phyloP scores from a whole-genome alignment of 1,284 basidiomycete species.

The Ceratobasidium sp. region DNA sequence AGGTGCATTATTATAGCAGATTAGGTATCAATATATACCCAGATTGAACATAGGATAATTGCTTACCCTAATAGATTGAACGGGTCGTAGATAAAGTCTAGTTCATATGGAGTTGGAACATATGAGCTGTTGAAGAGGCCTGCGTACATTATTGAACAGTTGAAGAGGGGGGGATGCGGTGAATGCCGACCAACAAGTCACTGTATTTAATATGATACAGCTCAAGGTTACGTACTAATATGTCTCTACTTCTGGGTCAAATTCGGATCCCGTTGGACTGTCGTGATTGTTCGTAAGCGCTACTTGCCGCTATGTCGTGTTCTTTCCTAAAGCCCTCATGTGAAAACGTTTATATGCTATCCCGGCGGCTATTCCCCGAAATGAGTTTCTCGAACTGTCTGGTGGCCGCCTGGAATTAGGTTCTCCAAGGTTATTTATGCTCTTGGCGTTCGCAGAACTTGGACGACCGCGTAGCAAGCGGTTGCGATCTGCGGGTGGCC shows the following conservation, averaged over 20 bases:
- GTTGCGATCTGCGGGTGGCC: background rate
- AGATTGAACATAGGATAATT: background rate
- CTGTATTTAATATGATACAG: background rate
- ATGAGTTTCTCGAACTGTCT: background rate
- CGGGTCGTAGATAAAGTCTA: slow-evolving; percentile 10
- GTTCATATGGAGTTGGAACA: background rate
- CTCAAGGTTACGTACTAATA: background rate
- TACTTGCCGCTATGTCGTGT: no score
- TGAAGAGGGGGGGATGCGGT: background rate
- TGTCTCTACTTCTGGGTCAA: background rate
- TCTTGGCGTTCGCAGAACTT: background rate
- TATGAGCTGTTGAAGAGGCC: slow-evolving; percentile 19
- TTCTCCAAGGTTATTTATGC: background rate
- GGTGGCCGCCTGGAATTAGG: background rate
- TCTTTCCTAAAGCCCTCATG: background rate
- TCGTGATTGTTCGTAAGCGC: no score
- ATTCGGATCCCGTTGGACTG: no score
- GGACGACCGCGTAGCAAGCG: background rate
- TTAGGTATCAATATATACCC: background rate
- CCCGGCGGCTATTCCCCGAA: background rate
- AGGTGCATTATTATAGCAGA: background rate
- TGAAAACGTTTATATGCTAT: background rate
- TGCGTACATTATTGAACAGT: background rate
- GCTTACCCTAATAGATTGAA: slow-evolving; percentile 10
- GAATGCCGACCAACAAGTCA: no score